A percentile compares a stretch with the other conserved stretches of the same genome.
Evolutionary conservation across 768 basidiomycete species (phyloP).

Genomic region (Rhodotorula babjevae): DNA sequence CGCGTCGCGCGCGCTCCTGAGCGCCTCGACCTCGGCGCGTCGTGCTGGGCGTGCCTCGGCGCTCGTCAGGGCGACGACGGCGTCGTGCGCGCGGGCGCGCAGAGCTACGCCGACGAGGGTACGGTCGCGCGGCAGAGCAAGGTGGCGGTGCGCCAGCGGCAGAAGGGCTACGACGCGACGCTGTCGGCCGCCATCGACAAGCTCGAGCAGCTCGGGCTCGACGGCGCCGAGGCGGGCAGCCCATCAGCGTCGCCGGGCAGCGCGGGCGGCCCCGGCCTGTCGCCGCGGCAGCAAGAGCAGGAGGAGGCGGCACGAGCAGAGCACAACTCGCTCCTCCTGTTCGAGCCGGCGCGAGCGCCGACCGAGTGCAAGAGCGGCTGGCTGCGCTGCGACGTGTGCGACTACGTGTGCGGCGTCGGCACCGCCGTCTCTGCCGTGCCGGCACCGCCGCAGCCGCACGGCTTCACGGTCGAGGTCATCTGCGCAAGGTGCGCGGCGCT

Average conservation of each 20-base stretch:
- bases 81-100: background rate
- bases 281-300: background rate
- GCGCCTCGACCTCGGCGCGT: background rate
- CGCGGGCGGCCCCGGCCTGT: too few relatives aligned
- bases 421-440: background rate
- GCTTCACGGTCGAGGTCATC: slow-evolving; percentile 18
- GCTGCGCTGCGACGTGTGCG: slow-evolving; percentile 4
- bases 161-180: background rate
- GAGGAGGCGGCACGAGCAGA: background rate
- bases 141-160: too few relatives aligned
- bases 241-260: background rate
- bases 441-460: background rate
- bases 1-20: background rate
- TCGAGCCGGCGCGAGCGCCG: too few relatives aligned
- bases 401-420: slow-evolving; percentile 1
- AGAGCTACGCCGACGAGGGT: background rate
- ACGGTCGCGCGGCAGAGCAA: background rate
- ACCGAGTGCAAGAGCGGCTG: too few relatives aligned
- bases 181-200: slow-evolving; percentile 1
- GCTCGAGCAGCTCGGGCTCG: background rate
- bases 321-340: background rate
- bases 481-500: slow-evolving; percentile 1
- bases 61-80: background rate
- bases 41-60: background rate
- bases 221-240: background rate